These are phyloP conservation scores for Rubia balearica DNA, from an alignment of 305 asterid genomes.

Conservation along the genomic window DNA sequence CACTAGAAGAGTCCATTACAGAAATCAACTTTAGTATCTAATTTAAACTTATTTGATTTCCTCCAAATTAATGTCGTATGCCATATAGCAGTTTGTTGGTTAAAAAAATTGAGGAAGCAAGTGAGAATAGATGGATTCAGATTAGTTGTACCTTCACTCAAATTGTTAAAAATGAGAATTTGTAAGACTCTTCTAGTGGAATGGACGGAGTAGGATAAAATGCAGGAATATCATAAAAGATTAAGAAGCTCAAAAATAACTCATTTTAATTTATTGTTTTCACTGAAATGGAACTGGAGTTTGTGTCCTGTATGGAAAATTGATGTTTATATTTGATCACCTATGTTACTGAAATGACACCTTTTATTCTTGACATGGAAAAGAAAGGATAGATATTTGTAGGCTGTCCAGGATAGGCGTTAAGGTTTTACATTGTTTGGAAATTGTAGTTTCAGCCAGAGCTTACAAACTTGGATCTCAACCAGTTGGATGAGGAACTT, in stretches of 20 bases:
- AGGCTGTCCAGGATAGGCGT: neutral
- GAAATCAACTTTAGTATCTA: neutral
- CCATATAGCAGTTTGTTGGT: neutral
- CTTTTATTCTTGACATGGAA: neutral
- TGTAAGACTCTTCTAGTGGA: neutral
- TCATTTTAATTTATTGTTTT: neutral
- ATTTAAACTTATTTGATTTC: neutral
- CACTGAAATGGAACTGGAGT: neutral
- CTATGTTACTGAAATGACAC: neutral
- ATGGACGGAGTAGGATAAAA: neutral
- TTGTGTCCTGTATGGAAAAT: neutral
- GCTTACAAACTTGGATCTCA: constrained; percentile 47
- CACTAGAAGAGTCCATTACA: too few relatives aligned
- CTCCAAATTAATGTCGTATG: neutral
- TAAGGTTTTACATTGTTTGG: neutral
- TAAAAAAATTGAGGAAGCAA: neutral
- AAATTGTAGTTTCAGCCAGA: constrained; percentile 45
- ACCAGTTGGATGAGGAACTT: constrained; percentile 57
- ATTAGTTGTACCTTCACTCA: neutral
- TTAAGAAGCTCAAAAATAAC: neutral
- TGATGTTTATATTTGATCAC: neutral
- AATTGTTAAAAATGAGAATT: neutral
- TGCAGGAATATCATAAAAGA: neutral
- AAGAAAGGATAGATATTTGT: neutral
- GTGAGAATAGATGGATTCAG: neutral